Evolutionary conservation across 2,329 filamentous ascomycete genomes (phyloP).

Genomic region (Fusarium humuli): DNA sequence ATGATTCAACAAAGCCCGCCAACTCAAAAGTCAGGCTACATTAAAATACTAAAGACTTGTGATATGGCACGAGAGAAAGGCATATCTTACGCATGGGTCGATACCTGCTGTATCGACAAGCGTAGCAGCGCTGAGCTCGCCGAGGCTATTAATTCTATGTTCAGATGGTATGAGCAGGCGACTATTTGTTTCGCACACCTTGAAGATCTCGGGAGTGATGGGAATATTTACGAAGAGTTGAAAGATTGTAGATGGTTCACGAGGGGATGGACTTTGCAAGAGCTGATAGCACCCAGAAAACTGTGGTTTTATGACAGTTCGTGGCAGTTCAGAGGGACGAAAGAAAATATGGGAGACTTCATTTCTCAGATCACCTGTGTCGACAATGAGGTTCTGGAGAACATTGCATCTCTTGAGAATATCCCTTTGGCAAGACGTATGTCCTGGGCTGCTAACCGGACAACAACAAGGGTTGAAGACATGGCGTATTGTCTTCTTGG

Average conservation of each 20-base stretch:
- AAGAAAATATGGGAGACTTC: rapidly evolving
- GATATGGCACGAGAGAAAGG: neutral
- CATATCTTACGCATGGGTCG: neutral
- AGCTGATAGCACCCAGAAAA: neutral
- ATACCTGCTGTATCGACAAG: slow-evolving; percentile 13
- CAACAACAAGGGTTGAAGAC: slow-evolving; percentile 17
- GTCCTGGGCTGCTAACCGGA: slow-evolving; percentile 20
- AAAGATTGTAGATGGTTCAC: slow-evolving; percentile 7
- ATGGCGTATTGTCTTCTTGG: slow-evolving; percentile 19
- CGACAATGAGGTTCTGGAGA: neutral
- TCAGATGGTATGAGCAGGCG: neutral
- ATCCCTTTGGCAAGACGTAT: slow-evolving; percentile 11
- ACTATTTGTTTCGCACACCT: slow-evolving; percentile 2
- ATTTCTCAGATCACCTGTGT: neutral
- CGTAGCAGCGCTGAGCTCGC: slow-evolving; percentile 12
- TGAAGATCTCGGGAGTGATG: neutral
- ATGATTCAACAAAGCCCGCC: neutral
- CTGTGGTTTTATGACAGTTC: neutral
- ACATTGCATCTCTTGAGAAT: neutral
- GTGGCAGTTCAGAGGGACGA: neutral
- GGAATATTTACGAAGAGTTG: neutral
- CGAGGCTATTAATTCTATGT: slow-evolving; percentile 11
- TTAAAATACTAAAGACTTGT: neutral
- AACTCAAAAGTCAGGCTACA: neutral
- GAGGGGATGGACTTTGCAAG: slow-evolving; percentile 15